phyloP scores from a whole-genome alignment of 2,329 filamentous ascomycete genomes.

The Clonostachys byssicola region DNA sequence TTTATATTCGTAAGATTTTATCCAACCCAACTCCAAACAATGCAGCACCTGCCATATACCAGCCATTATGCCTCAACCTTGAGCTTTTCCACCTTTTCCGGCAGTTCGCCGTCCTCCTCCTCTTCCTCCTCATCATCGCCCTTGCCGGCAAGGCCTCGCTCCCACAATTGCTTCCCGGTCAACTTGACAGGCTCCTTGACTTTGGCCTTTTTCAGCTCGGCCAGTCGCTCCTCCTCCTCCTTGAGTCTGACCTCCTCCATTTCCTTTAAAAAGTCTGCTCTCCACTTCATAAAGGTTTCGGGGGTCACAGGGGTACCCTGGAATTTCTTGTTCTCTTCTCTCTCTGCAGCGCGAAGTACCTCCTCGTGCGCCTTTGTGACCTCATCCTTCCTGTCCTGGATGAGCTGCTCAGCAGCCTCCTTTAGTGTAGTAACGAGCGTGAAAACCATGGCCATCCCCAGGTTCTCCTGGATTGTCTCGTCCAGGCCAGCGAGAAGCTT shows the following conservation, averaged over 20 bases:
- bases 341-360: constrained; percentile 57
- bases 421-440: constrained; percentile 84
- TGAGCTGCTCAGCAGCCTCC: constrained; percentile 82
- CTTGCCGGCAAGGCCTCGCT: constrained; percentile 66
- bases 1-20: too few relatives aligned
- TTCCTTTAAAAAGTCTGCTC: constrained; percentile 72
- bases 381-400: constrained; percentile 67
- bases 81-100: constrained; percentile 64
- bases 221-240: constrained; percentile 72
- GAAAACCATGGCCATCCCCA: constrained; percentile 98
- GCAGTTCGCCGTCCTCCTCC: constrained; percentile 57
- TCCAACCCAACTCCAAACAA: too few relatives aligned
- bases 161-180: constrained; percentile 75
- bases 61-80: constrained; percentile 53
- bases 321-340: constrained; percentile 95
- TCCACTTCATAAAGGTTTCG: constrained; percentile 82
- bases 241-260: constrained; percentile 68
- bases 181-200: constrained; percentile 71
- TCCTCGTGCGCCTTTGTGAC: constrained; percentile 56
- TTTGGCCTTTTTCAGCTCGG: constrained; percentile 77
- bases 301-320: constrained; percentile 85
- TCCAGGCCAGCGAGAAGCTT: constrained; percentile 66
- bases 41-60: too few relatives aligned
- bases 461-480: constrained; percentile 80
- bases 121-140: constrained; percentile 63